Conservation (phyloP, 768 basidiomycete genomes). For the Auricularia sp. region DNA sequence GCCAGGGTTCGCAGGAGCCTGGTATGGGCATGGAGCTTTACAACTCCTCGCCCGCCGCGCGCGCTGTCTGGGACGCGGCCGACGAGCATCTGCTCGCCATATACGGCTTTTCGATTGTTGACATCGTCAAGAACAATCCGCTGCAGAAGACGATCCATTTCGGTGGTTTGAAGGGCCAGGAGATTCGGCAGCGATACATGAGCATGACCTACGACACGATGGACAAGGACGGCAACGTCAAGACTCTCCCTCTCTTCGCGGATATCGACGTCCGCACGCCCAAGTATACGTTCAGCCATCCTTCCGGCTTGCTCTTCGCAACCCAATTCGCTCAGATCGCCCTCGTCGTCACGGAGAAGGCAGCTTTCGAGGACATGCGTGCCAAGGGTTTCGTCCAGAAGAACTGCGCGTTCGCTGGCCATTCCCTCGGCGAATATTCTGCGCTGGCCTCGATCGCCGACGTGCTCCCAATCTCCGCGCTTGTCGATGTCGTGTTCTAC, state of each 20-base stretch:
- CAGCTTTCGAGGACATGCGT: slow-evolving; percentile 97
- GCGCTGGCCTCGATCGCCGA: slow-evolving; percentile 96
- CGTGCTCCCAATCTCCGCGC: slow-evolving; percentile 85
- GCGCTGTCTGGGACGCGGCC: slow-evolving; percentile 94
- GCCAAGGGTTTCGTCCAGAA: slow-evolving; percentile 90
- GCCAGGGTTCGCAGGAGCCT: slow-evolving; percentile 94
- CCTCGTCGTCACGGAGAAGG: slow-evolving; percentile 95
- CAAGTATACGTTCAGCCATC: slow-evolving; percentile 97
- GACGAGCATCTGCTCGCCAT: slow-evolving; percentile 88
- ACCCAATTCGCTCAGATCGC: slow-evolving; percentile 99
- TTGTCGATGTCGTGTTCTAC: slow-evolving; percentile 98
- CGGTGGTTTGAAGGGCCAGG: slow-evolving; percentile 98
- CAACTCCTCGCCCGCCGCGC: slow-evolving; percentile 83
- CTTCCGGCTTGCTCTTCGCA: slow-evolving; percentile 87
- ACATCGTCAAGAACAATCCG: slow-evolving; percentile 97
- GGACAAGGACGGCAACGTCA: slow-evolving; percentile 92
- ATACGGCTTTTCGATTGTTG: slow-evolving; percentile 97
- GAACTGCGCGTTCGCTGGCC: slow-evolving; percentile 90
- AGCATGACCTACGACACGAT: slow-evolving; percentile 97
- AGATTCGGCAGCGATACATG: slow-evolving; percentile 98
- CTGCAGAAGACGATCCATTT: slow-evolving; percentile 98
- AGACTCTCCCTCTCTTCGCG: slow-evolving; percentile 90
- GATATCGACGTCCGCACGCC: slow-evolving; percentile 93
- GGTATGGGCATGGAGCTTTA: slow-evolving; percentile 99
- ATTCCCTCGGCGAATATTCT: slow-evolving; percentile 97